A percentile compares a stretch with the other conserved stretches of the same genome.
phyloP scores from a whole-genome alignment of 2,329 filamentous ascomycete genomes.

The Arthrinium puccinioides region DNA sequence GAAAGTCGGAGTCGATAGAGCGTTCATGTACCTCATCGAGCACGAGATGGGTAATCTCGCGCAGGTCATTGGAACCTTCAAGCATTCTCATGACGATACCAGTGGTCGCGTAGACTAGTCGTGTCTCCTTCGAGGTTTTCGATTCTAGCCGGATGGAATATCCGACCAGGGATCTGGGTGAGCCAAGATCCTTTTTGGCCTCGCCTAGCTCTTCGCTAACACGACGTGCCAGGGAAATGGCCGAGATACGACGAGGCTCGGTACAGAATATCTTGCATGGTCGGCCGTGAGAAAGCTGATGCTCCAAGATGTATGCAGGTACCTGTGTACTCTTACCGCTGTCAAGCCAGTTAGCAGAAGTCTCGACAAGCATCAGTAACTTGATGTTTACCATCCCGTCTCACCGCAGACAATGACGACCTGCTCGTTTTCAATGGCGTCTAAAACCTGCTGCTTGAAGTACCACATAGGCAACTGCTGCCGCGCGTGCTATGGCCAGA shows the following conservation, averaged over 20 bases:
- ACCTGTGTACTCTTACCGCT: slow-evolving; percentile 94
- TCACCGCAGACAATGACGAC: slow-evolving; percentile 93
- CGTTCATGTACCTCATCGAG: slow-evolving; percentile 98
- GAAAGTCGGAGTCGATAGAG: slow-evolving; percentile 92
- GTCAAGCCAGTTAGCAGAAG: slow-evolving; percentile 10
- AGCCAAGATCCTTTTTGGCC: slow-evolving; percentile 72
- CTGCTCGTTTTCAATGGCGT: slow-evolving; percentile 70
- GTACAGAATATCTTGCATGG: slow-evolving; percentile 92
- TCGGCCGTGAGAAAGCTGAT: slow-evolving; percentile 73
- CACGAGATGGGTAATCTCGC: slow-evolving; percentile 86
- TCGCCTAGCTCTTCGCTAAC: slow-evolving; percentile 95
- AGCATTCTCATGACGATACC: slow-evolving; percentile 98
- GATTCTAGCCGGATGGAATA: slow-evolving; percentile 93
- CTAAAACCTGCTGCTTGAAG: slow-evolving; percentile 71
- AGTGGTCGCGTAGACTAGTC: slow-evolving; percentile 81
- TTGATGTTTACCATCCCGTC: slow-evolving; percentile 63
- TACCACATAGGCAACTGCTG: slow-evolving; percentile 84
- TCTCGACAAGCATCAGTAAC: not conserved
- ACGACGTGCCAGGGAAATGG: slow-evolving; percentile 84
- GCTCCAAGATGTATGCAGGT: slow-evolving; percentile 87
- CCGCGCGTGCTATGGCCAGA: slow-evolving; percentile 43
- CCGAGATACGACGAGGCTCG: slow-evolving; percentile 90
- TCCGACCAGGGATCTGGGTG: slow-evolving; percentile 74
- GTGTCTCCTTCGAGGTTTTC: slow-evolving; percentile 73
- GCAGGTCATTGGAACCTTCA: slow-evolving; percentile 77